Percentiles rank a stretch among this genome's conserved stretches.
phyloP scores from a whole-genome alignment of 345 rosid species.

The Eucalyptus brandiana region DNA sequence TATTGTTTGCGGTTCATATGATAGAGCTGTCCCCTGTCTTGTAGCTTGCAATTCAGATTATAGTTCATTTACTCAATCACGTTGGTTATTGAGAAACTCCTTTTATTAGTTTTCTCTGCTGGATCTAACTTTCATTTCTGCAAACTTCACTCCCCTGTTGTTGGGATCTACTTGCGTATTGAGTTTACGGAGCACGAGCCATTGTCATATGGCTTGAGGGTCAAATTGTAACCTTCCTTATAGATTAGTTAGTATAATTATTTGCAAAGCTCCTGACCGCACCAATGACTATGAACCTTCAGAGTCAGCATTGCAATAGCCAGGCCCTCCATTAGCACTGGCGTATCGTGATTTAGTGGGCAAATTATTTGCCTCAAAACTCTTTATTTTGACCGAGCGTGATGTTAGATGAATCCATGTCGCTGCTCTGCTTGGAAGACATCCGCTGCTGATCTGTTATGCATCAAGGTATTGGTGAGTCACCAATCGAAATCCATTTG shows the following conservation, averaged over 20 bases:
- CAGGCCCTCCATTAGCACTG: background rate
- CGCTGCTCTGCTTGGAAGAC: background rate
- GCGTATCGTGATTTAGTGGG: background rate
- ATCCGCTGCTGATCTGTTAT: background rate
- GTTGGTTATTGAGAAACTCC: background rate
- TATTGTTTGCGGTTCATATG: background rate
- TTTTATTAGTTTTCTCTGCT: background rate
- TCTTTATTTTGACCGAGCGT: background rate
- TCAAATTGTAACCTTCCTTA: background rate
- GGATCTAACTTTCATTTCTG: background rate
- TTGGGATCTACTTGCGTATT: background rate
- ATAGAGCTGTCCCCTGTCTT: background rate
- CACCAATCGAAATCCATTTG: background rate
- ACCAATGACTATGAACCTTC: background rate
- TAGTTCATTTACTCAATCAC: background rate
- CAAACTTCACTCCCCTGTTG: background rate
- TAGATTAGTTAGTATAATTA: background rate
- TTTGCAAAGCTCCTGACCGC: background rate
- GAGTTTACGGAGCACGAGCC: background rate
- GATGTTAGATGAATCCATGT: background rate
- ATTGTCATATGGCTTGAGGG: background rate
- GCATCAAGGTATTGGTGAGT: background rate
- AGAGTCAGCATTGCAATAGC: background rate
- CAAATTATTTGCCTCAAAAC: background rate
- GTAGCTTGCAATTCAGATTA: background rate